Base-by-base conservation (phyloP, 495 filamentous ascomycete genomes). In the Terfezia boudieri region DNA sequence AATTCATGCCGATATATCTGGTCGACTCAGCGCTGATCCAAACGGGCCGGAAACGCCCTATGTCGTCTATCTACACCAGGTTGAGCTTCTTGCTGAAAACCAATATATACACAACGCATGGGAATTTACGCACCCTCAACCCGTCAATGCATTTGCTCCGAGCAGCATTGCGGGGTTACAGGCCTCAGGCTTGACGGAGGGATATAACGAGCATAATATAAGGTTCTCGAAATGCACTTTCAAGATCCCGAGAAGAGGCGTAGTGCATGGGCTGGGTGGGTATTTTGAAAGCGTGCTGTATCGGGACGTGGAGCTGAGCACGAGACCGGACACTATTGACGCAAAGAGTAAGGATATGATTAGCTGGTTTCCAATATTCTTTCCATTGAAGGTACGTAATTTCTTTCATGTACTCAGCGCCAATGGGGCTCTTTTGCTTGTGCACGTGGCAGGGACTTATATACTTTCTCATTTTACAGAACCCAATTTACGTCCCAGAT, bases 311-410 rank as follows among this genome's bases (percentile, higher is more conserved):
- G 90, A 95, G 69, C 69, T 99, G 43, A 92, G 85, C 57, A 99
- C 84, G 16, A 81, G 92, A 66, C 90, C 92, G 8, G 83, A 92
- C 53, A 87, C 80, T 43, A 95, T 95, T 71, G 84, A 87, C 51
- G 72, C 71, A 52, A 95, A 96, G 75, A 94, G 86, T 69, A 79
- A 81, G 60, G 83, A 86, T 59, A 96, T 96, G 90, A 90, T 94
- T 55, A 89, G 83, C 60, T 99, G 90, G 90, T 99, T 99, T 67
- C 90, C 90, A 9, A 95, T 96, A 11, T 95, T 84, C 70, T 99
- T 99, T 61, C 90, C 90, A 8, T 66, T 99, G 9, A 94, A 94
- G 80, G 89, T 92, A 74, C 57, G 71, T 66, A n/a, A 37, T 41
- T 49, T 23, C 57, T 8, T 26, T 43, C n/a, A 20, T 20, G 20